Base-by-base conservation (phyloP, 129 eudicot species). In the Centaurea solstitialis region DNA sequence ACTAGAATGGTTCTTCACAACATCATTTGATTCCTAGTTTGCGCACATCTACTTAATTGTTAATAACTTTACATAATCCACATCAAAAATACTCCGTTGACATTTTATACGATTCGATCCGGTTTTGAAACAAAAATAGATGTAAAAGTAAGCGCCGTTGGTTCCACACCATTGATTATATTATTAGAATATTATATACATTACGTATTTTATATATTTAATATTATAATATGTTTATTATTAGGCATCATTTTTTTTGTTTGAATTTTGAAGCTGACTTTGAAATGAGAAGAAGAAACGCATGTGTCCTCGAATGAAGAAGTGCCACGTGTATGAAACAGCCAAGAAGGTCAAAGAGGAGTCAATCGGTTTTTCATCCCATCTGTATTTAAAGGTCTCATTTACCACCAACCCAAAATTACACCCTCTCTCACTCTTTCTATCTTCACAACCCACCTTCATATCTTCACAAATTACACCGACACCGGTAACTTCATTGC, bases 351-450 rank as follows among this genome's bases (percentile, higher is more conserved):
- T 85, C 84, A 80, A 57, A 80, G 75, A 35, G 69, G 69, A 76
- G 85, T 85, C 87, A 80, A 85, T 76, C 88, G 75, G 85, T 85
- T 85, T 85, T 85, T 82, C 77, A 76, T 33, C 40, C 75, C 61
- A 43, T 78, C 78, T 85, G 87, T 80, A 89, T 89, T 86, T 87
- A 86, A 83, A 87, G 84, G 84, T 65, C 84, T 72, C 82, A 76
- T 80, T 80, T 76, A 76, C 85, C 85, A 75, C 79, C 88, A 43
- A 59, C 79, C 22, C 28, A 4, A 26, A 9, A n/a, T 68, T 62
- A 74, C 41, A 40, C 47, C 1, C 21, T 66, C 72, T 33, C 37
- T 33, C 37, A 1, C 37, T 33, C 4, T 3, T 4, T 4, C 37
- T 33, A 0, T 72, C 83, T 3, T 83, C 20, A 33, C 38, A 68